phyloP scores from a whole-genome alignment of 2,329 filamentous ascomycete species.

The Tolypocladium album region DNA sequence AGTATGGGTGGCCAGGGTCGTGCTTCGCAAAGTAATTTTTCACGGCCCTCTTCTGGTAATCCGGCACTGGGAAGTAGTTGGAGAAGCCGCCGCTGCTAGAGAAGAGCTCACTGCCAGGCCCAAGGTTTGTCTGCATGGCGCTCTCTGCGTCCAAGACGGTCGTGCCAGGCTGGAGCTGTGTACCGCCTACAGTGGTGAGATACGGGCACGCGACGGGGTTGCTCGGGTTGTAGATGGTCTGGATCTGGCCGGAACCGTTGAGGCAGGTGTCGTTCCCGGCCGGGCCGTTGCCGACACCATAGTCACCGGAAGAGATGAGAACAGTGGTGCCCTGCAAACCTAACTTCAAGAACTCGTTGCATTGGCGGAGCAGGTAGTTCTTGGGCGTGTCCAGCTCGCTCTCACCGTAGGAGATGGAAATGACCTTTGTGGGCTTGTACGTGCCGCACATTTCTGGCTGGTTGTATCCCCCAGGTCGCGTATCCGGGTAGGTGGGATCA shows the following conservation, averaged over 20 bases:
- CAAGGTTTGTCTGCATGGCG: conserved; percentile 5
- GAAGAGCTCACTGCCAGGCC: conserved; percentile 5
- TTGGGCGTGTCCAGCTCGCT: conserved; percentile 34
- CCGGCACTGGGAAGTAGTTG: conserved; percentile 18
- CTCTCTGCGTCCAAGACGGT: conserved; percentile 4
- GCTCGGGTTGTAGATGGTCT: conserved; percentile 4
- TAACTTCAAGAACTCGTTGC: conserved; percentile 30
- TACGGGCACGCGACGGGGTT: conserved; percentile 1
- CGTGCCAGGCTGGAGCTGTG: not conserved
- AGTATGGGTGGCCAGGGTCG: conserved; percentile 11
- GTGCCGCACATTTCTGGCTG: conserved; percentile 18
- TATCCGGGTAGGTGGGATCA: conserved; percentile 39
- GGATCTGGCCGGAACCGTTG: conserved; percentile 4
- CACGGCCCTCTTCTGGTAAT: conserved; percentile 16
- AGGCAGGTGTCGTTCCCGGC: conserved; percentile 1
- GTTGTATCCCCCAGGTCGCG: conserved; percentile 34
- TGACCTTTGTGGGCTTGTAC: conserved; percentile 21
- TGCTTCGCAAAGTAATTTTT: conserved; percentile 12
- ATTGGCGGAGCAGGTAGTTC: conserved; percentile 30
- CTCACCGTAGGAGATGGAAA: conserved; percentile 35
- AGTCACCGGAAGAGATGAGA: conserved; percentile 25
- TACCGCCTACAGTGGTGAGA: conserved; percentile 1
- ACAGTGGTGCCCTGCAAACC: conserved; percentile 25
- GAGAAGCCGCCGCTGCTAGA: conserved; percentile 20
- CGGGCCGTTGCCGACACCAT: conserved; percentile 9